These are phyloP conservation scores for Phaffia rhodozyma DNA, from an alignment of 1,284 basidiomycete genomes.

Conservation along the genomic window DNA sequence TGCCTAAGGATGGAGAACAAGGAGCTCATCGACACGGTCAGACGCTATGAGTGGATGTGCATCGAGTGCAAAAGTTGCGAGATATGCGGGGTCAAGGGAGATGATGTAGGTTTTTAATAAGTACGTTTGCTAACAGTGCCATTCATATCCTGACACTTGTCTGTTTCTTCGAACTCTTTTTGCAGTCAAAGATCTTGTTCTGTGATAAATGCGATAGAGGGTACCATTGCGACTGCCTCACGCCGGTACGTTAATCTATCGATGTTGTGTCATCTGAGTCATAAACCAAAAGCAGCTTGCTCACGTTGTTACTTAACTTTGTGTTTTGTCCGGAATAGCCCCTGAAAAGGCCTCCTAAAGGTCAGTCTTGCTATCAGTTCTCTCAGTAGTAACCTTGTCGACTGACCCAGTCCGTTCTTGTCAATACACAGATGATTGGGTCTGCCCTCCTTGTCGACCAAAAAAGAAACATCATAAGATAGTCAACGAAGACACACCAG, in stretches of 20 bases:
- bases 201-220: constrained; percentile 93
- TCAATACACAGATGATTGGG: background rate
- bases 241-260: constrained; percentile 41
- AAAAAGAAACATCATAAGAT: no score
- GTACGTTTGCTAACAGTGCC: background rate
- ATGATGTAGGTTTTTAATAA: constrained; percentile 58
- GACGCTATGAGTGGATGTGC: constrained; percentile 75
- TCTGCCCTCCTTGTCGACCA: background rate
- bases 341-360: constrained; percentile 55
- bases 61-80: constrained; percentile 90
- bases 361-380: constrained; percentile 26
- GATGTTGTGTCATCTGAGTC: background rate
- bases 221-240: constrained; percentile 83
- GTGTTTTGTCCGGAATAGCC: constrained; percentile 33
- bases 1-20: constrained; percentile 51
- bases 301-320: constrained; percentile 2
- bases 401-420: background rate
- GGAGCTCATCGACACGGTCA: constrained; percentile 41
- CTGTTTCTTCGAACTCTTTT: background rate
- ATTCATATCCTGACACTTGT: background rate
- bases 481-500: background rate
- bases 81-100: constrained; percentile 68
- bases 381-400: no score
- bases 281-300: background rate
- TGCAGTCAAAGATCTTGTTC: constrained; percentile 68